Evolutionary conservation across 495 filamentous ascomycete species (phyloP), one percentile per base, ranked within the genome.

Genomic region (Letharia columbiana): DNA sequence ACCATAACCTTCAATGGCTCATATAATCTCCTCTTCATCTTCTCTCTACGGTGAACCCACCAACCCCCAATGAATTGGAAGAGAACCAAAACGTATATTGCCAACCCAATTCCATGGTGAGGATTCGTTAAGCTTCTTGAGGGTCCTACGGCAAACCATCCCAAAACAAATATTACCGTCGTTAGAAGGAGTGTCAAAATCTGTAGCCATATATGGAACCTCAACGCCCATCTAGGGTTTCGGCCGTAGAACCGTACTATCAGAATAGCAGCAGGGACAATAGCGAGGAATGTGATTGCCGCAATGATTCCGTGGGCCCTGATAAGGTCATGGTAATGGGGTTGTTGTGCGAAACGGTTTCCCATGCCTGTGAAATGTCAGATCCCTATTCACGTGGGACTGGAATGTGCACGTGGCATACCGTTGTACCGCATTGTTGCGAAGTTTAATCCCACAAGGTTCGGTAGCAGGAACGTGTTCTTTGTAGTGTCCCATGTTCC

Each of bases 401-500:
- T 18, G 47, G 59, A 60, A 65, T 66, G 31, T 20, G 57, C 33
- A 59, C 33, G 49, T 39, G 56, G 50, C 45, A 71, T 77, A 94
- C 92, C 92, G 86, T 96, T 96, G 77, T 95, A 96, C 76, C 83
- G 86, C 88, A 91, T 96, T n/a, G 91, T 96, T 62, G 88, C 91
- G 76, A 92, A 91, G 75, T 96, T 96, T 20, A 95, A 73, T 3
- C 91, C 92, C 74, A 89, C 82, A 47, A 96, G 76, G 77, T 94
- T 94, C 35, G 92, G 92, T 57, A 96, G 77, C 59, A 96, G 81
- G 76, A 96, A 96, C 12, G 87, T 89, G 76, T 96, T 92, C 75
- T 88, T 85, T 66, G 82, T 78, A 35, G 83, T 83, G 71, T 96
- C 91, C 92, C 92, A 96, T 40, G 92, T 96, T 40, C 92, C 92